Evolutionary conservation across 2,329 filamentous ascomycete genomes (phyloP).

Genomic region (Onygena corvina): DNA sequence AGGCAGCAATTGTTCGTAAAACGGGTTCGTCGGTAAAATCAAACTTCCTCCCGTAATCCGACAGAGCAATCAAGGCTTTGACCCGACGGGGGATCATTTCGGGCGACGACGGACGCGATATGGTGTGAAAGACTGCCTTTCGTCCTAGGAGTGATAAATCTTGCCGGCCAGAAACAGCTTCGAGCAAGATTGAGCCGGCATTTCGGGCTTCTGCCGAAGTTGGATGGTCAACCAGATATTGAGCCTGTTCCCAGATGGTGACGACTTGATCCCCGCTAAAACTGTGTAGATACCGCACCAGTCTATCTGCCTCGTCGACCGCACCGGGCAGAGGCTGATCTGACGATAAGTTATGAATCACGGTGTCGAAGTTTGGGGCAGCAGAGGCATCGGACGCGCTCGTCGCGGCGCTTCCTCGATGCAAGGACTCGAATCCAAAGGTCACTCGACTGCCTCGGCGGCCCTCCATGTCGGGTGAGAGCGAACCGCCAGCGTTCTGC

Average conservation of each 20-base stretch:
- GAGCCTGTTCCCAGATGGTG: slow-evolving; percentile 30
- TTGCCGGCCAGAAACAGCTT: slow-evolving; percentile 28
- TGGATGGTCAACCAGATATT: slow-evolving; percentile 28
- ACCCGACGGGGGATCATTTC: slow-evolving; percentile 31
- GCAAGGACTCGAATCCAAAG: slow-evolving; percentile 32
- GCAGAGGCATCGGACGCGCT: slow-evolving; percentile 29
- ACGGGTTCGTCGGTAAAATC: slow-evolving; percentile 31
- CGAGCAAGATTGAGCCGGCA: slow-evolving; percentile 27
- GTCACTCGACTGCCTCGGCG: slow-evolving; percentile 25
- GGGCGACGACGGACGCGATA: slow-evolving; percentile 24
- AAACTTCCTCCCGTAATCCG: slow-evolving; percentile 34
- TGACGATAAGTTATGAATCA: slow-evolving; percentile 27
- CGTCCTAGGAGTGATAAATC: slow-evolving; percentile 29
- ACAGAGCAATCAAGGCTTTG: slow-evolving; percentile 30
- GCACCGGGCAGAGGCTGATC: slow-evolving; percentile 26
- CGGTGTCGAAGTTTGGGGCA: slow-evolving; percentile 29
- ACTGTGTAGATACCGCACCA: slow-evolving; percentile 25
- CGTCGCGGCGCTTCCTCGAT: slow-evolving; percentile 27
- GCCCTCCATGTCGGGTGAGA: slow-evolving; percentile 22
- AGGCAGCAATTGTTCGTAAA: slow-evolving; percentile 30
- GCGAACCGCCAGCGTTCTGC: slow-evolving; percentile 24
- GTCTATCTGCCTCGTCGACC: slow-evolving; percentile 29
- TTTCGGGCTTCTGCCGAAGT: slow-evolving; percentile 27
- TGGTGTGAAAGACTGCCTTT: slow-evolving; percentile 26
- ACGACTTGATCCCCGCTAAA: slow-evolving; percentile 32